Percentiles rank a stretch among this genome's conserved stretches.
phyloP scores from a whole-genome alignment of 2,329 filamentous ascomycete species.

The Clarireedia homoeocarpa region DNA sequence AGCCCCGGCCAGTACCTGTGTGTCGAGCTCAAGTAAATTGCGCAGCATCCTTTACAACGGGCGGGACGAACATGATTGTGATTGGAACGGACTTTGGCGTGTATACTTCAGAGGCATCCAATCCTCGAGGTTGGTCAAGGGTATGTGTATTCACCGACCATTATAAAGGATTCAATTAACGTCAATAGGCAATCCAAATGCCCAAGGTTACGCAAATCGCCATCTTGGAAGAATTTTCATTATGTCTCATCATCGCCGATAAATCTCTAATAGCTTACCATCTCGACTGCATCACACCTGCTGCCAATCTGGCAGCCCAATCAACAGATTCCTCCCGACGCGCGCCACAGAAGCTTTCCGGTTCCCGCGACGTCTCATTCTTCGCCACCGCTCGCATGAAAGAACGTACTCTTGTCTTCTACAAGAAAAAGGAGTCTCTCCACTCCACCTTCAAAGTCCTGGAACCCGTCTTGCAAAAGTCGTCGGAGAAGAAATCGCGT shows the following conservation, averaged over 20 bases:
- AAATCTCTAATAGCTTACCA: slow-evolving; percentile 90
- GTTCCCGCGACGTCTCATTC: slow-evolving; percentile 88
- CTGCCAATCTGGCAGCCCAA: slow-evolving; percentile 51
- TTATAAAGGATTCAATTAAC: not conserved
- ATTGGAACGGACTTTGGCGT: slow-evolving; percentile 95
- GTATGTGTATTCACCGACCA: slow-evolving; percentile 43
- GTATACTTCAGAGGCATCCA: slow-evolving; percentile 78
- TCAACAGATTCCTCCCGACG: slow-evolving; percentile 64
- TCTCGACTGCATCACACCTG: slow-evolving; percentile 69
- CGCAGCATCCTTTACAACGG: slow-evolving; percentile 79
- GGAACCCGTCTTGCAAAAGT: slow-evolving; percentile 91
- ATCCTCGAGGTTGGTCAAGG: slow-evolving; percentile 84
- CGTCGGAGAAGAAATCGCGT: slow-evolving; percentile 72
- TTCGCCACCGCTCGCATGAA: slow-evolving; percentile 97
- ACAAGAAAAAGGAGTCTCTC: slow-evolving; percentile 90
- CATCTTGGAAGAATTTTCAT: slow-evolving; percentile 89
- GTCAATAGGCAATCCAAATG: slow-evolving; percentile 59
- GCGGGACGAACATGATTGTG: slow-evolving; percentile 79
- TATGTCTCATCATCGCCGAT: slow-evolving; percentile 87
- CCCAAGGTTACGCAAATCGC: slow-evolving; percentile 81
- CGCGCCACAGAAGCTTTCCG: slow-evolving; percentile 84
- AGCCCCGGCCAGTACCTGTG: slow-evolving; percentile 65
- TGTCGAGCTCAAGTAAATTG: slow-evolving; percentile 87
- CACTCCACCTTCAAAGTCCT: slow-evolving; percentile 95
- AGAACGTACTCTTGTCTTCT: slow-evolving; percentile 87